Base-by-base conservation (phyloP, 1,139 yeast species). In the Geotrichum phurueaensis region DNA sequence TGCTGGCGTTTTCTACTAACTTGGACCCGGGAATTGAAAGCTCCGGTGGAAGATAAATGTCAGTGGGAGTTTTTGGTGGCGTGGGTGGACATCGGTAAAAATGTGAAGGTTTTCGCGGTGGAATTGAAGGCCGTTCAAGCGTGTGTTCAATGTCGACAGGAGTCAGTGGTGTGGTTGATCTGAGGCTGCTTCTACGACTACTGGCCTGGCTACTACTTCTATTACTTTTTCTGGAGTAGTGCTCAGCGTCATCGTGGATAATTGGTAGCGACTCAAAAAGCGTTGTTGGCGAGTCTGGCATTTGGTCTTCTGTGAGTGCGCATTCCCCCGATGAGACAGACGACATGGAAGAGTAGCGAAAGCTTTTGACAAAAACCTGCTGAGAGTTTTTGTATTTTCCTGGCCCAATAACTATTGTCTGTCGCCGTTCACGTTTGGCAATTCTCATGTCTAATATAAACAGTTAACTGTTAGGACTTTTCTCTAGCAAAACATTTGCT, bases 31-130 rank as follows among this genome's bases (percentile, higher is more conserved):
- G 15, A 12, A 15, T 12, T 15, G 39, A 33, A n/a, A 33, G 39
- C 39, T 33, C 6, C 6, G 39, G 39, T 15, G 39, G 39, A 27
- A n/a, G 47, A 33, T n/a, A 23, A 29, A 53, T 39, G 49, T 31
- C 13, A 13, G n/a, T 53, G 13, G 22, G 27, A 7, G 20, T 39
- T n/a, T 5, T 22, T 53, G 22, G 31, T 27, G 15, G 48, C 18
- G 23, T 33, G 12, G 23, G 33, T 31, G 36, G 81, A 80, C 56
- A 78, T 76, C 56, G 71, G 71, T 2, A 68, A 68, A 52, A 69
- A 66, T 56, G 63, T 61, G 43, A 68, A 68, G 56, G 63, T 61
- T 43, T 61, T 6, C 53, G 36, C 2, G 53, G 53, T 18, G 53
- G 53, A 13, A 50, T 50, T 15, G 10, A 31, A 23, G 20, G 31